phyloP scores from a whole-genome alignment of 2,329 filamentous ascomycete genomes.

The Aspergillus pseudoglaucus region DNA sequence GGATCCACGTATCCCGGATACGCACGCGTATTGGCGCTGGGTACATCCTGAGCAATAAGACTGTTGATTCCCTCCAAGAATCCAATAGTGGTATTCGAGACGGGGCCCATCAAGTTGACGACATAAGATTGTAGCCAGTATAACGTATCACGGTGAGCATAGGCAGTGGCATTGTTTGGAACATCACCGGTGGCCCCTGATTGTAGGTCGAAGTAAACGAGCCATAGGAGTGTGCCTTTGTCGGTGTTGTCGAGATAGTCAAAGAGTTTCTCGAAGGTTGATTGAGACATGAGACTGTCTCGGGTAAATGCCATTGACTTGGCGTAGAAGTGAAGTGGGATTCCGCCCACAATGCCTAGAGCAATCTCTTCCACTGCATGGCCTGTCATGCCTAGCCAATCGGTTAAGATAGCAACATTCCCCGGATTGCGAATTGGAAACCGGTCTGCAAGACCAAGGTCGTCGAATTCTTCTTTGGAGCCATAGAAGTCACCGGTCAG shows the following conservation, averaged over 20 bases:
- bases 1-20: conserved; percentile 61
- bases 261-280: conserved; percentile 47
- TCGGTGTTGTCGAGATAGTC: conserved; percentile 46
- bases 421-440: conserved; percentile 17
- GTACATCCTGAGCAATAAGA: conserved; percentile 21
- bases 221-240: conserved; percentile 52
- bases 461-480: conserved; percentile 49
- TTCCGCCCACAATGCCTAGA: conserved; percentile 24
- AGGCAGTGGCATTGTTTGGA: conserved; percentile 52
- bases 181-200: conserved; percentile 56
- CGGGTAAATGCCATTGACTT: conserved; percentile 52
- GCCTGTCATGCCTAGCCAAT: conserved; percentile 23
- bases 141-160: conserved; percentile 57
- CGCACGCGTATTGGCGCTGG: conserved; percentile 39
- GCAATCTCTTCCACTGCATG: conserved; percentile 22
- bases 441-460: conserved; percentile 21
- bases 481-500: conserved; percentile 59
- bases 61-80: conserved; percentile 51
- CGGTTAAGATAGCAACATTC: conserved; percentile 18
- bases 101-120: conserved; percentile 40
- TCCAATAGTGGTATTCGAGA: conserved; percentile 42
- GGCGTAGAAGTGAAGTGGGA: conserved; percentile 49
- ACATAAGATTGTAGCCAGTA: conserved; percentile 60
- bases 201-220: conserved; percentile 56
- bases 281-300: conserved; percentile 43